phyloP scores from a whole-genome alignment of 1,139 yeast genomes.

The Scheffersomyces quercinus region DNA sequence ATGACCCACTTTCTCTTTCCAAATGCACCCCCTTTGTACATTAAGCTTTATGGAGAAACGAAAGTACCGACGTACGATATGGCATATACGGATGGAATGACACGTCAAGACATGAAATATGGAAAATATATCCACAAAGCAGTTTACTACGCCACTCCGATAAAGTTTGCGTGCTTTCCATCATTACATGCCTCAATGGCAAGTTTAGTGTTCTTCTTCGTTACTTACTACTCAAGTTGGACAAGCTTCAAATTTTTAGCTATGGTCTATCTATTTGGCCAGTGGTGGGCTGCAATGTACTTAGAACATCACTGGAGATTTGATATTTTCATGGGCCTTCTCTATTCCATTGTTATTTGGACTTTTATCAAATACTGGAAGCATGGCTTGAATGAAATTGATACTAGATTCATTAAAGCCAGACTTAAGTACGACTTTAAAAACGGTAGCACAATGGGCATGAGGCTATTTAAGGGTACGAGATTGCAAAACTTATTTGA shows the following conservation, averaged over 20 bases:
- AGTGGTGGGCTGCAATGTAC: slow-evolving; percentile 20
- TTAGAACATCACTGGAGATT: slow-evolving; percentile 19
- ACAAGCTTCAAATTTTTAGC: slow-evolving; percentile 9
- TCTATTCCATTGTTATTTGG: slow-evolving; percentile 13
- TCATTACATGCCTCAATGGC: slow-evolving; percentile 17
- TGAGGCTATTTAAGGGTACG: slow-evolving; percentile 16
- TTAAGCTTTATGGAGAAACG: slow-evolving; percentile 16
- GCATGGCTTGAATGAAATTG: slow-evolving; percentile 10
- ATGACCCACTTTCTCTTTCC: slow-evolving; percentile 15
- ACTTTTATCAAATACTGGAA: slow-evolving; percentile 11
- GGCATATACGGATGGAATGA: slow-evolving; percentile 18
- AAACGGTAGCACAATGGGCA: slow-evolving; percentile 14
- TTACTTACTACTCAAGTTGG: slow-evolving; percentile 14
- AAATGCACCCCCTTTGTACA: slow-evolving; percentile 17
- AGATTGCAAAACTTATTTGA: slow-evolving; percentile 13
- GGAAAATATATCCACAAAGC: slow-evolving; percentile 11
- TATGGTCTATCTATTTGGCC: slow-evolving; percentile 11
- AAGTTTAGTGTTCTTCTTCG: slow-evolving; percentile 14
- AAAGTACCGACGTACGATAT: slow-evolving; percentile 15
- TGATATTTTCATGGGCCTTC: slow-evolving; percentile 15
- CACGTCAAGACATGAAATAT: slow-evolving; percentile 14
- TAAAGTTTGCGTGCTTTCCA: slow-evolving; percentile 16
- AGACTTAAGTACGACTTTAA: slow-evolving; percentile 11
- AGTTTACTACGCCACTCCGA: slow-evolving; percentile 17
- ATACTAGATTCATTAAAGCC: slow-evolving; percentile 11